Base-by-base conservation (phyloP, 2,329 filamentous ascomycete species). In the Alternaria triticimaculans region DNA sequence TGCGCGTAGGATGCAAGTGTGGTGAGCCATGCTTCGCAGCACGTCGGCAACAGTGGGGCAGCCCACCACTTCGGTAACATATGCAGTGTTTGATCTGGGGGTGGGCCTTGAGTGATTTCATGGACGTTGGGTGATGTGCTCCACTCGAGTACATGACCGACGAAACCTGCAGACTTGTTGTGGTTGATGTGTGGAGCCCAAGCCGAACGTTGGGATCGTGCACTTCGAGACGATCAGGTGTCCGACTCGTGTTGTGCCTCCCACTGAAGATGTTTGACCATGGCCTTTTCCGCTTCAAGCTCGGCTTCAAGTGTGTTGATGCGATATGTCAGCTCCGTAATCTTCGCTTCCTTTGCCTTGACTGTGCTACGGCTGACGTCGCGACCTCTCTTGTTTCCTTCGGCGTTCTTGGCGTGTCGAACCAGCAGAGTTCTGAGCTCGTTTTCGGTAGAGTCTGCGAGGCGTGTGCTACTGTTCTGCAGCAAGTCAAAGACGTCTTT, bases 311-410 rank as follows among this genome's bases (percentile, higher is more conserved):
- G 75, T 12, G 80, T 81, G 6, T 78, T 80, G 84, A 96, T 83
- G 70, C 90, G 82, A 75, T 92, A 82, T 82, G 89, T 86, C 80
- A 97, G 80, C 78, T 92, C 83, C 78, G 85, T 80, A 76, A 91
- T 82, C 81, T 89, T 81, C 75, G 87, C 80, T 82, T 95, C 90
- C 67, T 89, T 89, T 5, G 84, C 83, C 73, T 87, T 89, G 33
- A 92, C 73, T 5, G 85, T 86, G 9, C 86, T 77, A n/a, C 92
- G 82, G 4, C 87, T 85, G 7, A 90, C 86, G 63, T 95, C 91
- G 3, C 91, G 83, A 0, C 90, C 90, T 65, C 86, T 86, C 43
- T 84, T 83, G 20, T 92, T 83, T 0, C 91, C 92, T 70, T 86
- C 87, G 0, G 85, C 84, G 55, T 84, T 85, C 55, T 89, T 79